Evolutionary conservation across 2,329 filamentous ascomycete species (phyloP), one percentile per base, ranked within the genome.

Genomic region (Diaporthe ampelina): DNA sequence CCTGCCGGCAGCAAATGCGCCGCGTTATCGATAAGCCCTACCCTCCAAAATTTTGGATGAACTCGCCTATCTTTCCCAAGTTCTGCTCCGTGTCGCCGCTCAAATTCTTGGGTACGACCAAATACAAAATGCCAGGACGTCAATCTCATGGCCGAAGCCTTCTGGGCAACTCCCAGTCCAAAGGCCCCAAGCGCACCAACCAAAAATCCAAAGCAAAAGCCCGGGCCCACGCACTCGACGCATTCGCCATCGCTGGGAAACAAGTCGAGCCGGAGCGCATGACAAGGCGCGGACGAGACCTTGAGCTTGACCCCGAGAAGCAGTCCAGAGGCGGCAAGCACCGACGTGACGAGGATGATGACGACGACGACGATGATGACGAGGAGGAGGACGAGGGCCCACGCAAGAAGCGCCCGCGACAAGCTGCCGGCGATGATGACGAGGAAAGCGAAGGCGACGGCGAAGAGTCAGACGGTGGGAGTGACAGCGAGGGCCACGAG

Each of bases 401-500:
- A 3, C 81, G 80, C 21, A 79, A 79, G 59, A 85, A 85, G 76
- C 82, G 81, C 56, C 84, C 85, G 0, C 80, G 82, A 58, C 81
- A 84, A 67, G 86, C 85, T 82, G 79, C 61, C 26, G 56, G 78
- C 76, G 43, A 85, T 84, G 81, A 85, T 86, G 52, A 86, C 81
- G 54, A 79, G 67, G 83, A 82, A 21, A 84, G 85, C 52, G 84
- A 86, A 6, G 85, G 84, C 7, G 86, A 89, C 8, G 87, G 91
- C 79, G 89, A 90, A 24, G 88, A 88, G 57, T 87, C 91, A 21
- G 94, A 95, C 74, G 91, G 92, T 76, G 94, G 94, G 13, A 95
- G 93, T 78, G 95, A 98, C 80, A 94, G 93, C 75, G 94, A 95
- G 75, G 95, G 95, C 29, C 94, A 97, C 79, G 91, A 94, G 80